Base-by-base conservation (phyloP, 1,139 yeast genomes). In the Arxiozyma heterogenica region DNA sequence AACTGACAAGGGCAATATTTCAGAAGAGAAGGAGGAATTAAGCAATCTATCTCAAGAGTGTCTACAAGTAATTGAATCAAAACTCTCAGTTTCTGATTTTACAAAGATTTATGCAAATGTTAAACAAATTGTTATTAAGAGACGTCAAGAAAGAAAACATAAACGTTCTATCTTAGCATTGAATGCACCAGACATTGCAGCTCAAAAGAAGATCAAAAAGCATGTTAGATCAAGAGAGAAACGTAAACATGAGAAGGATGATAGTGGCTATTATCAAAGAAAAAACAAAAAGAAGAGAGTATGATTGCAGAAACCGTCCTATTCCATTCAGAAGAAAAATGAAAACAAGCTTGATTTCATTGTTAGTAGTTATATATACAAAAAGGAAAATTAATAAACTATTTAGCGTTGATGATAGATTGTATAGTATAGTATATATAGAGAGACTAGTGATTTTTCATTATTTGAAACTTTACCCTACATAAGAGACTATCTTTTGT, bases 101-200 rank as follows among this genome's bases (percentile, higher is more conserved):
- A 78, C 89, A n/a, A 71, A 74, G 38, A 72, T 81, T 2, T 86
- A 84, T 64, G 73, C 88, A 1, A 73, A 74, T 53, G 95, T 89
- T 18, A 81, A 82, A 64, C 82, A 77, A 59, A 65, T 66, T 18
- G 84, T 91, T 22, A 72, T 72, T 46, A 74, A 75, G 38, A 78
- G 89, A 68, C 80, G 98, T 64, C 78, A 78, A 57, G 94, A 88
- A 51, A 81, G 98, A 70, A 83, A 76, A 64, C 79, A 86, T 0
- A 84, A 83, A 65, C 77, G 91, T 55, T 86, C 96, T 0, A 84
- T 86, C 58, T 73, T 88, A 68, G 88, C 91, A 1, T 77, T 91
- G 4, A 78, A 78, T 17, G 86, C 87, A 5, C 98, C 98, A 0
- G 96, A 86, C 22, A 71, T 80, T 47, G 84, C 88, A 25, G 95